Percentiles rank a stretch among this genome's conserved stretches.
Conservation (phyloP, 2,329 filamentous ascomycete genomes). For the Xylaria multiplex region DNA sequence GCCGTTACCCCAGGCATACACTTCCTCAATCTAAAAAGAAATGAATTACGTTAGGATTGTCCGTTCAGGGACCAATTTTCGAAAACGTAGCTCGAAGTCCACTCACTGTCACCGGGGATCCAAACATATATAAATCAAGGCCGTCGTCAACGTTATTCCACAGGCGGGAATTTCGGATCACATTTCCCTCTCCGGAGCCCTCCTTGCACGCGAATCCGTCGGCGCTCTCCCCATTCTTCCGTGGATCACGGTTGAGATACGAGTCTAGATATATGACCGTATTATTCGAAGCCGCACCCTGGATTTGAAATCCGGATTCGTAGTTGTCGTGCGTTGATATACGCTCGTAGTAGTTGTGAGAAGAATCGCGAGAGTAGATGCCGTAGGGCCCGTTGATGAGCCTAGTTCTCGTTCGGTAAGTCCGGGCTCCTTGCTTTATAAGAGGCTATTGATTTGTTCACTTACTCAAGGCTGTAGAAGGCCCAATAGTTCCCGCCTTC, state of each 20-base stretch:
- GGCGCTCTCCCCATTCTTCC: slow-evolving; percentile 63
- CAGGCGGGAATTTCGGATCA: slow-evolving; percentile 56
- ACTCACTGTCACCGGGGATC: slow-evolving; percentile 52
- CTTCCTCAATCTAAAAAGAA: slow-evolving; percentile 48
- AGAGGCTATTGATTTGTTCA: neutral
- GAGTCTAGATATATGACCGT: slow-evolving; percentile 56
- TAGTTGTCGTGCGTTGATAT: slow-evolving; percentile 53
- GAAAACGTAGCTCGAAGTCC: neutral
- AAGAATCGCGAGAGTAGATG: slow-evolving; percentile 51
- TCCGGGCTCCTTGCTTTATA: neutral
- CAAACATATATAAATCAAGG: slow-evolving; percentile 56
- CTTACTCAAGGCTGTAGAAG: slow-evolving; percentile 52
- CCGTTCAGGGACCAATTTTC: neutral
- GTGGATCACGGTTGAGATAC: slow-evolving; percentile 57
- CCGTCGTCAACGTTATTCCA: slow-evolving; percentile 64
- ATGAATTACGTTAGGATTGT: neutral
- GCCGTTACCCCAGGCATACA: slow-evolving; percentile 57
- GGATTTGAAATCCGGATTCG: slow-evolving; percentile 50
- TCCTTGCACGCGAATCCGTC: slow-evolving; percentile 61
- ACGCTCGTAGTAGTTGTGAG: slow-evolving; percentile 52
- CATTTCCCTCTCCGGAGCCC: slow-evolving; percentile 58
- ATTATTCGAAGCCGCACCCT: slow-evolving; percentile 51
- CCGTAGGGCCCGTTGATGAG: slow-evolving; percentile 54
- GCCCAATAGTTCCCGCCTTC: slow-evolving; percentile 58
- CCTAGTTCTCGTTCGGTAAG: slow-evolving; percentile 15